Evolutionary conservation across 1,284 basidiomycete genomes (phyloP).

Genomic region (Violaceomyces palustris): DNA sequence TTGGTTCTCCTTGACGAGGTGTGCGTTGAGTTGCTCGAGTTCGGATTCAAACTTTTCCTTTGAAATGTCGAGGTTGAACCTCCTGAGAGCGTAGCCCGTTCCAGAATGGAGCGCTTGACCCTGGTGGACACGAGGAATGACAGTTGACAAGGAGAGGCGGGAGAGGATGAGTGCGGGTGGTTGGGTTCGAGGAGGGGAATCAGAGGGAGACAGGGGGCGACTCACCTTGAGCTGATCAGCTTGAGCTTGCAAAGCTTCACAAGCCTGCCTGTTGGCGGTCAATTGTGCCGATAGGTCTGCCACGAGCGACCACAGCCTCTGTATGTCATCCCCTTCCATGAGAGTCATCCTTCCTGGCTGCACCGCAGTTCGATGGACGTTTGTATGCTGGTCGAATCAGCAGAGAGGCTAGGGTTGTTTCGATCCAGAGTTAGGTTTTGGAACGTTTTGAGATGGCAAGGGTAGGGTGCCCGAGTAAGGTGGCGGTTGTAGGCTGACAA

Average conservation of each 20-base stretch:
- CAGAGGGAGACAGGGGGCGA: slow-evolving; percentile 4
- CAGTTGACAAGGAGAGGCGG: not conserved
- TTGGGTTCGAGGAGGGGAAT: not conserved
- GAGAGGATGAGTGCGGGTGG: not conserved
- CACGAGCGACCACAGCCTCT: slow-evolving; percentile 47
- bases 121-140: no score
- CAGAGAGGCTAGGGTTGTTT: no score
- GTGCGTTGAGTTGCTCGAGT: slow-evolving; percentile 80
- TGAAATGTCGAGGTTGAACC: slow-evolving; percentile 90
- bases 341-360: slow-evolving; percentile 25
- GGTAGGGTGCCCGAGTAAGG: no score
- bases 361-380: no score
- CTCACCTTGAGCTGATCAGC: slow-evolving; percentile 73
- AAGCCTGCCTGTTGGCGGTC: slow-evolving; percentile 73
- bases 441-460: no score
- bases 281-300: slow-evolving; percentile 61
- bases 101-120: slow-evolving; percentile 69
- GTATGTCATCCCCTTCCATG: slow-evolving; percentile 44
- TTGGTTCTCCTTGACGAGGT: slow-evolving; percentile 89
- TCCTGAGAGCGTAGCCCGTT: slow-evolving; percentile 73
- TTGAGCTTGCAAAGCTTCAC: slow-evolving; percentile 68
- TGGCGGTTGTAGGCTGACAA: no score
- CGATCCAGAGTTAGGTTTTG: no score
- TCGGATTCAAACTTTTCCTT: slow-evolving; percentile 92
- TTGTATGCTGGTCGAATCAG: no score